Evolutionary conservation across 495 filamentous ascomycete species (phyloP).

Genomic region (Podospora appendiculata): DNA sequence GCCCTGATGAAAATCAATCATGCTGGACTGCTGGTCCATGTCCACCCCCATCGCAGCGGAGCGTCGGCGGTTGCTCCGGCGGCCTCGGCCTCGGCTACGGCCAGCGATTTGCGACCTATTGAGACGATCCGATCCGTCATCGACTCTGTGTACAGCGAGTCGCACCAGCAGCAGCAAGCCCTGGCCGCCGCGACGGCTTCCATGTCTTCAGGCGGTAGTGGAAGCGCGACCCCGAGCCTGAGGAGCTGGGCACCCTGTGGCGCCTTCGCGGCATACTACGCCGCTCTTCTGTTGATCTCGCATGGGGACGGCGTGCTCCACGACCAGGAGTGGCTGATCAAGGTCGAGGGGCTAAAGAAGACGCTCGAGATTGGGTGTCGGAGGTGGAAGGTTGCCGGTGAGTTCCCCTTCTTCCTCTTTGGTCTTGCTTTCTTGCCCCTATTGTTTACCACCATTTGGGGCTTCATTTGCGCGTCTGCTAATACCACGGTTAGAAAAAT

Average conservation of each 20-base stretch:
- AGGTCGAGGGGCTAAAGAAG: slow-evolving; percentile 11
- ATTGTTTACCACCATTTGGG: not conserved
- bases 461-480: not conserved
- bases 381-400: slow-evolving; percentile 24
- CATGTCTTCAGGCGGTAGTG: too few species aligned
- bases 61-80: not conserved
- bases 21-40: slow-evolving; percentile 3
- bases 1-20: slow-evolving; percentile 23
- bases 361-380: slow-evolving; percentile 3
- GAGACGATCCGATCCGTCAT: slow-evolving; percentile 13
- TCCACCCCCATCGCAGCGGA: not conserved
- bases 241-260: slow-evolving; percentile 8
- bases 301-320: slow-evolving; percentile 15
- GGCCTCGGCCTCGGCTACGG: not conserved
- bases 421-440: too few species aligned
- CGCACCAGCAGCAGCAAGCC: too few species aligned
- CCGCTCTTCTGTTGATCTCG: slow-evolving; percentile 15
- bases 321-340: slow-evolving; percentile 10
- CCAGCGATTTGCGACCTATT: slow-evolving; percentile 3
- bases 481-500: not conserved
- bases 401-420: not conserved
- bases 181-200: too few species aligned
- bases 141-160: not conserved
- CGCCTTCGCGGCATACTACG: slow-evolving; percentile 18
- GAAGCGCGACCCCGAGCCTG: too few species aligned